Evolutionary conservation across 2,329 filamentous ascomycete species (phyloP).

Genomic region (Colletotrichum magnum): DNA sequence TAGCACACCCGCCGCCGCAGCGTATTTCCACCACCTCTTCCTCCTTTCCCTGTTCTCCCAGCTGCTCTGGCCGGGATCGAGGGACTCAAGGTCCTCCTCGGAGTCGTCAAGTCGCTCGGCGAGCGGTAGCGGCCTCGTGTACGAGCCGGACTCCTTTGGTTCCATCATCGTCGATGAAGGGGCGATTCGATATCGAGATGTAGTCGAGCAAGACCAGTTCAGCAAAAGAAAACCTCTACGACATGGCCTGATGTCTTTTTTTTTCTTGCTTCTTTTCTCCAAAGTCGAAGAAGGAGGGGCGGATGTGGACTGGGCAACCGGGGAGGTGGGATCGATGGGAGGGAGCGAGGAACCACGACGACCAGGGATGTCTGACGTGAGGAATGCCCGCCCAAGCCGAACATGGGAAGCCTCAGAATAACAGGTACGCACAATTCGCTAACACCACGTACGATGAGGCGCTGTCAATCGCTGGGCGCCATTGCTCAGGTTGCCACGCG

Average conservation of each 20-base stretch:
- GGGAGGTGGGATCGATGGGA: constrained; percentile 16
- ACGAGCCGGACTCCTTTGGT: constrained; percentile 24
- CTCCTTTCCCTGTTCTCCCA: constrained; percentile 20
- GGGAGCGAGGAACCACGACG: constrained; percentile 27
- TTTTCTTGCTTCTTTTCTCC: background rate
- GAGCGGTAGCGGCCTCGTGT: constrained; percentile 36
- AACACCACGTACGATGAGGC: constrained; percentile 9
- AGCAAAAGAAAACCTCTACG: background rate
- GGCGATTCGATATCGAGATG: background rate
- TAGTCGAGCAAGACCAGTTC: constrained; percentile 1
- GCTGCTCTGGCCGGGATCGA: background rate
- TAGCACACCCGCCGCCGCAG: constrained; percentile 19
- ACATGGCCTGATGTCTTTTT: constrained; percentile 1
- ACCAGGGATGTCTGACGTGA: constrained; percentile 23
- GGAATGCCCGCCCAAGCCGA: constrained; percentile 19
- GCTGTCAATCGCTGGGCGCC: constrained; percentile 5
- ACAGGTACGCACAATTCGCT: background rate
- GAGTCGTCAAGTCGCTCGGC: constrained; percentile 41
- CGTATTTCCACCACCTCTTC: constrained; percentile 14
- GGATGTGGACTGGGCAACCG: background rate
- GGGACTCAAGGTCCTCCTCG: constrained; percentile 41
- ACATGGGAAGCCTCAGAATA: background rate
- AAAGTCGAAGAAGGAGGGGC: constrained; percentile 1
- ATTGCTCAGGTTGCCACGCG: constrained; percentile 11
- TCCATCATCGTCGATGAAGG: constrained; percentile 40